phyloP scores from a whole-genome alignment of 495 filamentous ascomycete species.

The Penicillium desertorum region DNA sequence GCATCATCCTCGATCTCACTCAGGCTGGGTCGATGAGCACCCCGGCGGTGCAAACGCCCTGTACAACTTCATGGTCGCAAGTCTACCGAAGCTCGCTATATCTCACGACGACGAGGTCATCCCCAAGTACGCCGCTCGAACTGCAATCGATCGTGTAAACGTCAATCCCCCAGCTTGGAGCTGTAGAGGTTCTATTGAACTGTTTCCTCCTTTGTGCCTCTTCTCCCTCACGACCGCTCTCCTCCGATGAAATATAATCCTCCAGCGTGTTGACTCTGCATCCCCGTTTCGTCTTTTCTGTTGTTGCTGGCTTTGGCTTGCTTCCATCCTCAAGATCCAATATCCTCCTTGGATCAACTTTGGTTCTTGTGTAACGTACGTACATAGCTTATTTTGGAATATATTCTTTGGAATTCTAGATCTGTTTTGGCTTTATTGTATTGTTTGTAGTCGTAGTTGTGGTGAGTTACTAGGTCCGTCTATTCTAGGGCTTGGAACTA shows the following conservation, averaged over 20 bases:
- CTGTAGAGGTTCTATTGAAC: conserved; percentile 19
- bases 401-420: conserved; percentile 16
- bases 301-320: conserved; percentile 7
- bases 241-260: conserved; percentile 11
- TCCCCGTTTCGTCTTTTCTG: conserved; percentile 12
- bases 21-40: conserved; percentile 99
- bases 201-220: neutral
- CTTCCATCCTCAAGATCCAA: neutral
- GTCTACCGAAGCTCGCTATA: conserved; percentile 98
- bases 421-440: neutral
- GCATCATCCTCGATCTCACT: conserved; percentile 86
- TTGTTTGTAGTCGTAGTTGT: neutral
- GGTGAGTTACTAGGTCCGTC: neutral
- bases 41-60: conserved; percentile 95
- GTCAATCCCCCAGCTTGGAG: conserved; percentile 81
- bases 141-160: conserved; percentile 93
- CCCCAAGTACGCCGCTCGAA: conserved; percentile 91
- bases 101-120: conserved; percentile 99
- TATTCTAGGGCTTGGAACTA: neutral
- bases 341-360: neutral
- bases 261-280: conserved; percentile 10
- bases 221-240: conserved; percentile 2
- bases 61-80: conserved; percentile 97
- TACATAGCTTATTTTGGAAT: conserved; percentile 18
- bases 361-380: conserved; percentile 26